Conservation (phyloP, 768 basidiomycete species). For the Auriculariales sp. region DNA sequence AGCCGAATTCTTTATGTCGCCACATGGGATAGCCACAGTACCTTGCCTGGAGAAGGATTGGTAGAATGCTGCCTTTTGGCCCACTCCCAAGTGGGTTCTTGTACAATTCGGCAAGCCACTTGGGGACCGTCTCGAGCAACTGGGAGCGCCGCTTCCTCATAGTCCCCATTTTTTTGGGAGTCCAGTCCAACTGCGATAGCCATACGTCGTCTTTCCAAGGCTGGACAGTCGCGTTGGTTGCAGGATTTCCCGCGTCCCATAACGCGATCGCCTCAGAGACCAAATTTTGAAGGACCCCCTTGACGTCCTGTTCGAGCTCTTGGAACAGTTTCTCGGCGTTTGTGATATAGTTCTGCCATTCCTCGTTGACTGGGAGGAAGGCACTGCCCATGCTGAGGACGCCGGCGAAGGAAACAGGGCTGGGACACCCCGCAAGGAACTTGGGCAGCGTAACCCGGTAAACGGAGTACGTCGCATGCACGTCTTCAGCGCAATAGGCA, state of each 20-base stretch:
- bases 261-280: slow-evolving; percentile 36
- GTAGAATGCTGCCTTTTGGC: slow-evolving; percentile 43
- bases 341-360: slow-evolving; percentile 74
- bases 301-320: slow-evolving; percentile 51
- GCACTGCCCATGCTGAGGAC: slow-evolving; percentile 83
- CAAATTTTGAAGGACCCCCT: slow-evolving; percentile 44
- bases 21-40: slow-evolving; percentile 48
- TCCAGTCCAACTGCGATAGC: slow-evolving; percentile 90
- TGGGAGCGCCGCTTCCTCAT: slow-evolving; percentile 6
- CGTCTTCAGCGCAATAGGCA: slow-evolving; percentile 76
- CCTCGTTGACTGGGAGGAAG: slow-evolving; percentile 79
- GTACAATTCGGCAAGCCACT: slow-evolving; percentile 41
- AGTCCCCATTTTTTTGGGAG: slow-evolving; percentile 48
- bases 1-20: slow-evolving; percentile 40
- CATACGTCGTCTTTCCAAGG: slow-evolving; percentile 65
- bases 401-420: slow-evolving; percentile 86
- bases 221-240: background rate
- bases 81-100: slow-evolving; percentile 27
- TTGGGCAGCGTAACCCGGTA: slow-evolving; percentile 63
- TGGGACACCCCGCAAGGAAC: slow-evolving; percentile 74
- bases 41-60: slow-evolving; percentile 48
- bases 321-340: slow-evolving; percentile 65
- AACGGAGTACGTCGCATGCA: slow-evolving; percentile 70
- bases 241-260: background rate
- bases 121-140: background rate